Conservation (phyloP, 2,329 filamentous ascomycete species). For the Curvularia eragrostidis region DNA sequence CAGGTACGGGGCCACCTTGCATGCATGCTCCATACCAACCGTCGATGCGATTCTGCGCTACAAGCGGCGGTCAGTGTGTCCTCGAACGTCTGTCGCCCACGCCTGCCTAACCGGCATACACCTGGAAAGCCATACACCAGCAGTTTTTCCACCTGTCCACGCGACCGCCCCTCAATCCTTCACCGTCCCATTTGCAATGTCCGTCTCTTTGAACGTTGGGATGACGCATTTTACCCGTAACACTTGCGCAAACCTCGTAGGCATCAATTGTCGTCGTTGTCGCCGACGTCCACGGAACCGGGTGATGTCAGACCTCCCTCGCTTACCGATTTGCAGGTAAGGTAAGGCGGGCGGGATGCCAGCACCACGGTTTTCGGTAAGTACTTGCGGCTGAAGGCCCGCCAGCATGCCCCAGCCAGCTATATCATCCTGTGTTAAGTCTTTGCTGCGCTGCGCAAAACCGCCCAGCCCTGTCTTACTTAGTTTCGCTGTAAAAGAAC, state of each 20-base stretch:
- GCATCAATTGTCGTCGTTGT: background rate
- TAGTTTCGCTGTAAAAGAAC: background rate
- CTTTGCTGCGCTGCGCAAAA: constrained; percentile 6
- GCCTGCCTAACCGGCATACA: constrained; percentile 6
- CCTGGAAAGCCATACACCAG: background rate
- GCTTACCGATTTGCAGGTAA: constrained; percentile 21
- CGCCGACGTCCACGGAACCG: background rate
- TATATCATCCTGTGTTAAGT: constrained; percentile 23
- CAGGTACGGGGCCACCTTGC: constrained; percentile 1
- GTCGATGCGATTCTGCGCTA: constrained; percentile 1
- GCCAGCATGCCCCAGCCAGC: constrained; percentile 11
- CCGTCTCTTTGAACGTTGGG: background rate
- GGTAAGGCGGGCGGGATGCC: constrained; percentile 12
- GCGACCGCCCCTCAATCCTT: background rate
- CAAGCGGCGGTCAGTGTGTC: constrained; percentile 11
- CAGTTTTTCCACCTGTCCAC: constrained; percentile 5
- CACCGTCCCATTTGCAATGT: background rate
- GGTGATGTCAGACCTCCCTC: background rate
- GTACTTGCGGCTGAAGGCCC: background rate
- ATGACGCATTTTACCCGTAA: background rate
- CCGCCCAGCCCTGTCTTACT: background rate
- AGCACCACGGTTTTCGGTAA: constrained; percentile 19
- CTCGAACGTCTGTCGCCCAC: background rate
- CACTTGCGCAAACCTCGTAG: background rate
- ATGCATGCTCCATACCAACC: background rate